A percentile compares a stretch with the other conserved stretches of the same genome.
phyloP scores from a whole-genome alignment of 495 filamentous ascomycete genomes.

The Aspergillus coremiiformis region DNA sequence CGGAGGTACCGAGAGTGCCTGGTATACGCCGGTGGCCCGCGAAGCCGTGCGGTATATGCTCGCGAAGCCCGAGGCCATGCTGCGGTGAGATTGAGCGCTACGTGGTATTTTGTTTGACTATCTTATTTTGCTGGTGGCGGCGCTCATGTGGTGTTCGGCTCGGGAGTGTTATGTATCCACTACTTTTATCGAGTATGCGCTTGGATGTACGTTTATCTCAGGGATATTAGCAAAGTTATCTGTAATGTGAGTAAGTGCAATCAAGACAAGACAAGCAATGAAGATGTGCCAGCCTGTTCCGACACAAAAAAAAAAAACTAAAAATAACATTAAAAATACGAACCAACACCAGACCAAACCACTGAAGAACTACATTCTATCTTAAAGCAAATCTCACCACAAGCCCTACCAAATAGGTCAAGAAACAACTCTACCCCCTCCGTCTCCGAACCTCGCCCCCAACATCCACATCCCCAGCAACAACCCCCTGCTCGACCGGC shows the following conservation, averaged over 20 bases:
- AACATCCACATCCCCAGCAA: constrained; percentile 19
- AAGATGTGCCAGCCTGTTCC: no score
- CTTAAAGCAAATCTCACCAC: no score
- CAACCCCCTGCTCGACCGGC: constrained; percentile 18
- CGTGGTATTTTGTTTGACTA: constrained; percentile 11
- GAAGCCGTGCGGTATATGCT: constrained; percentile 46
- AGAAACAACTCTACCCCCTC: constrained; percentile 14
- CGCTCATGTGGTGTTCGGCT: constrained; percentile 35
- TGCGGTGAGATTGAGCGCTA: constrained; percentile 10
- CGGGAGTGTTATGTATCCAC: constrained; percentile 20
- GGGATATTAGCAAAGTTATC: no score
- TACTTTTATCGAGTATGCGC: constrained; percentile 7
- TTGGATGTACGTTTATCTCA: background rate
- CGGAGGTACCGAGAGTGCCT: constrained; percentile 48
- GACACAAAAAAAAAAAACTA: no score
- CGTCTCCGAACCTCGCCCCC: constrained; percentile 26
- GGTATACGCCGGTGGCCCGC: constrained; percentile 43
- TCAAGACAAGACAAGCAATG: no score
- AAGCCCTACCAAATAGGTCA: no score
- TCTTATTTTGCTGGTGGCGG: constrained; percentile 9
- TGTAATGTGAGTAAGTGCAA: no score
- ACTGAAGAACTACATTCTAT: no score
- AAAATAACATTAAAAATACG: no score
- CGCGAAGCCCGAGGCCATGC: constrained; percentile 35
- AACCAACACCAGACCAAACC: no score